These are phyloP conservation scores for Silene latifolia DNA, from an alignment of 148 eudicot species.

Conservation along the genomic window DNA sequence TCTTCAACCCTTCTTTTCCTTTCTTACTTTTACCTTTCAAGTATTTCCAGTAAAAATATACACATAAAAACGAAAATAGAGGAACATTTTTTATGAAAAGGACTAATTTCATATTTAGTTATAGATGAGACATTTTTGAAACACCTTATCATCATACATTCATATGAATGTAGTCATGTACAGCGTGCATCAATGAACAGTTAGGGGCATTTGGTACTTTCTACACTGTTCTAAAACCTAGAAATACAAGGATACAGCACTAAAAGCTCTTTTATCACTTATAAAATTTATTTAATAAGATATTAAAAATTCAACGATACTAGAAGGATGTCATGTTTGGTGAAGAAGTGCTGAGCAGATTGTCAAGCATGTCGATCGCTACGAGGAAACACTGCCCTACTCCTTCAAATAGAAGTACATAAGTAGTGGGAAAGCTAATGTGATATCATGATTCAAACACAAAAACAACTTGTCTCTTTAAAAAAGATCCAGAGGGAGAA, in stretches of 20 bases:
- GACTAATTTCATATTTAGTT: not conserved
- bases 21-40: not conserved
- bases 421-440: no score
- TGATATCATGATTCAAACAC: no score
- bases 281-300: no score
- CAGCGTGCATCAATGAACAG: not conserved
- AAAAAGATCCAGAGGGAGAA: not conserved
- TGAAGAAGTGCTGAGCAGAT: no score
- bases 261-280: no score
- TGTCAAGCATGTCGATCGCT: no score
- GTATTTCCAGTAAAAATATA: not conserved
- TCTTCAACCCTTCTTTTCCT: not conserved
- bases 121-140: not conserved
- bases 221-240: not conserved
- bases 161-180: not conserved
- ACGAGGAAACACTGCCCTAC: no score
- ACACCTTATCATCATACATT: not conserved
- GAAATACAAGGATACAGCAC: no score
- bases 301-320: no score
- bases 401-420: no score
- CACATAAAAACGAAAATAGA: not conserved
- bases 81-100: not conserved
- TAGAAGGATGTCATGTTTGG: no score
- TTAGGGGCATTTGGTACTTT: not conserved
- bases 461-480: no score